phyloP scores from a whole-genome alignment of 78 protist genomes.

The Dictyostelium intermedium region DNA sequence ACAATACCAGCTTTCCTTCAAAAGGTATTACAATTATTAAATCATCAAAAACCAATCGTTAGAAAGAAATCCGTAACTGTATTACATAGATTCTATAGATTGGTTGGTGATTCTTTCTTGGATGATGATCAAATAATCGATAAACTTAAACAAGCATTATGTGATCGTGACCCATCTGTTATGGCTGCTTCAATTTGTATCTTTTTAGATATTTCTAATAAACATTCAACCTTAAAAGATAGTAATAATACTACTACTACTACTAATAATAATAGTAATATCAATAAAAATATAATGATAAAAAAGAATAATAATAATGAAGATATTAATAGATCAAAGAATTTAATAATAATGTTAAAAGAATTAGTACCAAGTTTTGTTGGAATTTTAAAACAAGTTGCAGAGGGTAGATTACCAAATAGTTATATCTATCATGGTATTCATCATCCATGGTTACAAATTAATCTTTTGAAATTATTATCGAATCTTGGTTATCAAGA shows the following conservation, averaged over 20 bases:
- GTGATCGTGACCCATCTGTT: constrained; percentile 96
- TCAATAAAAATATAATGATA: neutral
- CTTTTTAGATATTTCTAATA: constrained; percentile 51
- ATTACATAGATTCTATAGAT: constrained; percentile 30
- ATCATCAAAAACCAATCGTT: constrained; percentile 41
- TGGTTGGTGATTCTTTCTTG: neutral
- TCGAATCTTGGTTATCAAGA: constrained; percentile 85
- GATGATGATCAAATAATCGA: constrained; percentile 5
- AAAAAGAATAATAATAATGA: neutral
- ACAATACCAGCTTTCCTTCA: constrained; percentile 67
- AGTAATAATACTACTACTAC: neutral
- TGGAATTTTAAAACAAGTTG: constrained; percentile 92
- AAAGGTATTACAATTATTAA: constrained; percentile 1
- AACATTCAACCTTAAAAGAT: neutral
- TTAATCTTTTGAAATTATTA: constrained; percentile 89
- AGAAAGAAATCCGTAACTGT: constrained; percentile 72
- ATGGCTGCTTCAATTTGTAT: constrained; percentile 89
- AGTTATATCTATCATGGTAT: constrained; percentile 94
- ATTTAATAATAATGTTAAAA: neutral
- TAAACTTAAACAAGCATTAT: constrained; percentile 43
- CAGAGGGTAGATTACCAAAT: constrained; percentile 89
- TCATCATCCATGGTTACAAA: constrained; percentile 98
- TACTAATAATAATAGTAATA: neutral
- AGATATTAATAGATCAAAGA: neutral
- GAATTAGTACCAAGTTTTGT: constrained; percentile 89